A percentile compares a stretch with the other conserved stretches of the same genome.
These are phyloP conservation scores for Boletus rufocinnamomeus DNA, from an alignment of 768 basidiomycete genomes.

Conservation along the genomic window DNA sequence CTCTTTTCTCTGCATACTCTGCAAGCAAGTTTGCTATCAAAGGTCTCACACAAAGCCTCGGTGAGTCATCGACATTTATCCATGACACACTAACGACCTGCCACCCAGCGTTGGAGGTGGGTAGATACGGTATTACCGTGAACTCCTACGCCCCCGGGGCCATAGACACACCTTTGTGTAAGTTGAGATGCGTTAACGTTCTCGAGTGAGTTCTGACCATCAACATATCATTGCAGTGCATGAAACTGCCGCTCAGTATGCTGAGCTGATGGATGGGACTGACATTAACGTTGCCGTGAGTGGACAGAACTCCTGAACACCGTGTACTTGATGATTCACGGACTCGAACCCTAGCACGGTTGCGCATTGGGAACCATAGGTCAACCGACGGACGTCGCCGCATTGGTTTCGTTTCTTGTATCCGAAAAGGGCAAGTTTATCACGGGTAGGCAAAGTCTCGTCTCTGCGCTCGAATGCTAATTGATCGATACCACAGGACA, in stretches of 20 bases:
- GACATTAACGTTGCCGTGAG: neutral
- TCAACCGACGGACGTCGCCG: conserved; percentile 3
- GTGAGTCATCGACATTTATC: neutral
- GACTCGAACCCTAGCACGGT: neutral
- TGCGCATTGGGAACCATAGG: conserved; percentile 6
- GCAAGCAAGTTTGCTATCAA: conserved; percentile 42
- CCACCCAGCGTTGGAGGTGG: conserved; percentile 10
- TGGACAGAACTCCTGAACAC: neutral
- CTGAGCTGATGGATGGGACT: conserved; percentile 1
- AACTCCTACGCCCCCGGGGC: too few species aligned
- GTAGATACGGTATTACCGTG: conserved; percentile 23
- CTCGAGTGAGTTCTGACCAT: neutral
- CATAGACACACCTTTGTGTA: conserved; percentile 11
- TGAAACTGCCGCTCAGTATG: neutral
- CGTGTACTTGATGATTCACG: neutral
- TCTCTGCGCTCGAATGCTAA: neutral
- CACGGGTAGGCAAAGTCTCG: neutral
- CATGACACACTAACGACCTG: neutral
- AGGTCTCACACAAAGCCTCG: conserved; percentile 37
- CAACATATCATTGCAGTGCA: neutral
- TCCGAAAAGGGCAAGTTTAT: conserved; percentile 2
- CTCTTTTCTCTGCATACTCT: conserved; percentile 25
- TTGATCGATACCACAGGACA: neutral
- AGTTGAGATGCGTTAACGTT: neutral
- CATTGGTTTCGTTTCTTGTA: conserved; percentile 1